Conservation (phyloP, 805 yeast species). For the Saccharomyces eubayanus region DNA sequence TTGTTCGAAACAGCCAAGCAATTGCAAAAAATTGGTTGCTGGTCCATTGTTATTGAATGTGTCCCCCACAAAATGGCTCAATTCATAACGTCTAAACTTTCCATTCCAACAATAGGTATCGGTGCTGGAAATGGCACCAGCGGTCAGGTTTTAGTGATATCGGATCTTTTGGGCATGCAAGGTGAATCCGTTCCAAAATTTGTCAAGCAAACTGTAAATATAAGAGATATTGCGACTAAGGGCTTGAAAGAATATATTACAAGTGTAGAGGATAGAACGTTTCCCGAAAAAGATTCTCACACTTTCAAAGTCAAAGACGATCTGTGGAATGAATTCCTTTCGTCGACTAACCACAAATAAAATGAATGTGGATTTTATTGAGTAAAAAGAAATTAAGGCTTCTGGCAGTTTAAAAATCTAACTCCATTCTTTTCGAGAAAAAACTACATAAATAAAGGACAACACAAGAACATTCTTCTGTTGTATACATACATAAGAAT, state of each 20-base stretch:
- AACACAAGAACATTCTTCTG: neutral
- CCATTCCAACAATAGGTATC: slow-evolving; percentile 84
- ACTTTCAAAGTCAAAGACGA: slow-evolving; percentile 64
- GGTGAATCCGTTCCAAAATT: slow-evolving; percentile 57
- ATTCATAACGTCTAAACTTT: slow-evolving; percentile 49
- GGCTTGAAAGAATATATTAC: slow-evolving; percentile 47
- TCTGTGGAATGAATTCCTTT: slow-evolving; percentile 39
- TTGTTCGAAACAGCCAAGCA: slow-evolving; percentile 60
- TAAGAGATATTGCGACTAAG: slow-evolving; percentile 39
- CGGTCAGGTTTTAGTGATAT: slow-evolving; percentile 86
- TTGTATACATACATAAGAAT: neutral
- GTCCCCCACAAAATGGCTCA: slow-evolving; percentile 68
- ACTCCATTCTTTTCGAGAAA: slow-evolving; percentile 10
- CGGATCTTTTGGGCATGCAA: slow-evolving; percentile 73
- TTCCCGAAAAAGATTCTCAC: slow-evolving; percentile 57
- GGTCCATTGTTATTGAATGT: slow-evolving; percentile 72
- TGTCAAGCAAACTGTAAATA: slow-evolving; percentile 58
- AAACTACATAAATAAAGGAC: neutral
- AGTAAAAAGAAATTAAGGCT: neutral
- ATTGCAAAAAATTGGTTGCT: slow-evolving; percentile 69
- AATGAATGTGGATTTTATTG: neutral
- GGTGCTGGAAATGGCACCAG: slow-evolving; percentile 84
- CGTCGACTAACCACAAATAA: neutral
- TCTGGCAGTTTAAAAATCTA: too few species aligned
- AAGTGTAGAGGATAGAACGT: slow-evolving; percentile 49